A percentile compares a stretch with the other conserved stretches of the same genome.
phyloP scores from a whole-genome alignment of 495 filamentous ascomycete genomes.

The Chaetomium fimeti region DNA sequence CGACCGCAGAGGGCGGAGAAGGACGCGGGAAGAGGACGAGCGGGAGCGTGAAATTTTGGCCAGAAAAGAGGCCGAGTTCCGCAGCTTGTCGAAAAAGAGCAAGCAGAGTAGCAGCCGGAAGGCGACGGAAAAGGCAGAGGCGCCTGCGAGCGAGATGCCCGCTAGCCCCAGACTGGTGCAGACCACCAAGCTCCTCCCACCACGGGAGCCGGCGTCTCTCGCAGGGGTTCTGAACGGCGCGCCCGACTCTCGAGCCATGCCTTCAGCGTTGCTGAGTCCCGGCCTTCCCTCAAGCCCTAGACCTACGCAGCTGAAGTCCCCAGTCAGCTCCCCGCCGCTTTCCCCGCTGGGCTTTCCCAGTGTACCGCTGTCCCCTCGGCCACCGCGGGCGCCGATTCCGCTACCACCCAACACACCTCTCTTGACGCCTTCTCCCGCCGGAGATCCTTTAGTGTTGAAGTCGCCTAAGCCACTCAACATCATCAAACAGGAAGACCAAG shows the following conservation, averaged over 20 bases:
- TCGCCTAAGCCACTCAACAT: conserved; percentile 44
- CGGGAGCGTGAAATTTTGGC: conserved; percentile 67
- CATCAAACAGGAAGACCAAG: conserved; percentile 39
- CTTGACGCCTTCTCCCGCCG: conserved; percentile 52
- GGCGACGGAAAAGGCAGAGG: conserved; percentile 39
- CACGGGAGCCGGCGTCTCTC: conserved; percentile 41
- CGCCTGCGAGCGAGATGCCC: conserved; percentile 28
- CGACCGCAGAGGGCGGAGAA: conserved; percentile 73
- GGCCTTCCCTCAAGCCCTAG: conserved; percentile 87
- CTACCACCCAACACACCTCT: conserved; percentile 62
- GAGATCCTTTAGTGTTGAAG: conserved; percentile 35
- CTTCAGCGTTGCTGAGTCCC: conserved; percentile 70
- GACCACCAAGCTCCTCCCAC: conserved; percentile 33
- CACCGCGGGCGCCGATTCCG: conserved; percentile 63
- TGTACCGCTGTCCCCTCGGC: conserved; percentile 69
- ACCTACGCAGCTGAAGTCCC: conserved; percentile 72
- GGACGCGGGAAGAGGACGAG: conserved; percentile 87
- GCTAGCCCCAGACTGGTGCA: conserved; percentile 36
- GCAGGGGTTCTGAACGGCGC: conserved; percentile 50
- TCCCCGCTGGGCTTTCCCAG: conserved; percentile 61
- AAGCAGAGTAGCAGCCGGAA: conserved; percentile 53
- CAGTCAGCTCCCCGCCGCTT: conserved; percentile 65
- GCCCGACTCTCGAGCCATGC: conserved; percentile 32
- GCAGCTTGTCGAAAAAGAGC: conserved; percentile 65
- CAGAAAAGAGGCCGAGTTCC: conserved; percentile 59